phyloP scores from a whole-genome alignment of 768 basidiomycete genomes.

The Leucocoprinus birnbaumii region DNA sequence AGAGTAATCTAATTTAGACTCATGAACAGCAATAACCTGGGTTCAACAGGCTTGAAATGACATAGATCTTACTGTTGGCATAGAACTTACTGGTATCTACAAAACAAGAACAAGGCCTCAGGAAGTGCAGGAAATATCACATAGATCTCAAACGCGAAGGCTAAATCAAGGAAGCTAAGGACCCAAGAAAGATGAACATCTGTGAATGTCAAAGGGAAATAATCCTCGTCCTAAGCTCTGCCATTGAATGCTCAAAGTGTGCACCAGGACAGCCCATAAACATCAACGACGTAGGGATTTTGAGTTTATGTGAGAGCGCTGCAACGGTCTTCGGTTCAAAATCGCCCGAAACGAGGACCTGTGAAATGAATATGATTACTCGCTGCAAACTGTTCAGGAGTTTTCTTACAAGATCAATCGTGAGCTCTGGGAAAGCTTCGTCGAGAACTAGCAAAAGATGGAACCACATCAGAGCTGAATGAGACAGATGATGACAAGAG shows the following conservation, averaged over 20 bases:
- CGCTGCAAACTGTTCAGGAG: too few species aligned
- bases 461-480: background rate
- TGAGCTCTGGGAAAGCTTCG: slow-evolving; percentile 64
- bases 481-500: background rate
- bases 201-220: slow-evolving; percentile 24
- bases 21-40: too few species aligned
- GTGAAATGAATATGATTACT: too few species aligned
- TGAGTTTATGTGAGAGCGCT: slow-evolving; percentile 44
- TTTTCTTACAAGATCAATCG: slow-evolving; percentile 54
- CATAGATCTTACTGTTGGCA: too few species aligned
- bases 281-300: slow-evolving; percentile 54
- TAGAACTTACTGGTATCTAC: too few species aligned
- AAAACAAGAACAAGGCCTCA: too few species aligned
- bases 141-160: too few species aligned
- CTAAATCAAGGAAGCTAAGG: too few species aligned
- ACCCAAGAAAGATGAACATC: too few species aligned
- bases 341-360: slow-evolving; percentile 43
- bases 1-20: too few species aligned
- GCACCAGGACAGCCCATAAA: slow-evolving; percentile 61
- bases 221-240: slow-evolving; percentile 52
- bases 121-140: too few species aligned
- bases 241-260: slow-evolving; percentile 35
- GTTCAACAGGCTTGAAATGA: too few species aligned
- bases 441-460: slow-evolving; percentile 41
- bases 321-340: slow-evolving; percentile 46